These are phyloP conservation scores for Fusarium penzigii DNA, from an alignment of 2,329 filamentous ascomycete genomes.

Conservation along the genomic window DNA sequence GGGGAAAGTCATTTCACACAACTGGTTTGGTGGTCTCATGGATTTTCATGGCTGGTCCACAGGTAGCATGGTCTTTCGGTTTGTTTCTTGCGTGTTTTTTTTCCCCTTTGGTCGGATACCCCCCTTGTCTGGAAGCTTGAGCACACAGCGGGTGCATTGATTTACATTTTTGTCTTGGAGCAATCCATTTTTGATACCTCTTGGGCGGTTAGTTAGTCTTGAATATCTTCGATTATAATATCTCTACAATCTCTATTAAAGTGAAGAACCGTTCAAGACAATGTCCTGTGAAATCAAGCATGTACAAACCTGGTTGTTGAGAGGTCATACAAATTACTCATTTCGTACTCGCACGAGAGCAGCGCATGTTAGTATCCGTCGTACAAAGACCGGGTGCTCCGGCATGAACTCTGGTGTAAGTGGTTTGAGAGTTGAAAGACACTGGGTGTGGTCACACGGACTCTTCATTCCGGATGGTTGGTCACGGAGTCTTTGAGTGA, in stretches of 20 bases:
- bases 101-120: background rate
- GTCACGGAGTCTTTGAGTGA: background rate
- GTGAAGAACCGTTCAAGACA: too few relatives aligned
- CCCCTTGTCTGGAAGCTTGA: background rate
- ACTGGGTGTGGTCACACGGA: background rate
- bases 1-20: background rate
- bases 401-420: background rate
- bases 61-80: conserved; percentile 3
- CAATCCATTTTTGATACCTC: background rate
- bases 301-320: too few relatives aligned
- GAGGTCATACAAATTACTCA: too few relatives aligned
- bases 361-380: background rate
- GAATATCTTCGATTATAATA: background rate
- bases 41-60: conserved; percentile 21
- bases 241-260: background rate
- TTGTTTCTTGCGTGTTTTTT: background rate
- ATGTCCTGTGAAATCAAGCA: too few relatives aligned
- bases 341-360: background rate
- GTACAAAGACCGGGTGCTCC: background rate
- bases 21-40: background rate
- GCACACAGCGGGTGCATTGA: background rate
- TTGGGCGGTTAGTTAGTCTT: background rate
- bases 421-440: background rate
- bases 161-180: background rate
- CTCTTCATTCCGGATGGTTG: background rate